Conservation (phyloP, 164 flowering plant species). For the Berberis thunbergii region DNA sequence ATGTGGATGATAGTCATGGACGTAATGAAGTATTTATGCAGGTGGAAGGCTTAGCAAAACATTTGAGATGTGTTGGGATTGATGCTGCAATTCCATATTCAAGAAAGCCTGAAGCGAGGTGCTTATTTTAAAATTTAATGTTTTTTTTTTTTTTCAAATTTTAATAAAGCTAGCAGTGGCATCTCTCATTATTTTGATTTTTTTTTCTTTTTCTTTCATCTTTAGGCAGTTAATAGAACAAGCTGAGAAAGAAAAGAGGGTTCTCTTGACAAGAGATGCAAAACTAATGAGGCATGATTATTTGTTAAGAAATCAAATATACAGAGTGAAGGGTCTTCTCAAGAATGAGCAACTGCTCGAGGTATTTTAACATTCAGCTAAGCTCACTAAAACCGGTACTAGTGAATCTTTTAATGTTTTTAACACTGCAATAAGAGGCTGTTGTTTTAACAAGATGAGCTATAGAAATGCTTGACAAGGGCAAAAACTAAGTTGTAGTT, state of each 20-base stretch:
- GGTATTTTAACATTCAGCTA: constrained; percentile 31
- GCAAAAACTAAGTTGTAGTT: too few species aligned
- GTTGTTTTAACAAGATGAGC: not conserved
- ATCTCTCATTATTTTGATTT: not conserved
- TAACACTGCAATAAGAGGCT: not conserved
- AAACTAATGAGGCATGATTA: constrained; percentile 73
- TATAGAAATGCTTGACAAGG: too few species aligned
- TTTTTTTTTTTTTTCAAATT: not conserved
- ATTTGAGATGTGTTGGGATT: too few species aligned
- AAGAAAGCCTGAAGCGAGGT: too few species aligned
- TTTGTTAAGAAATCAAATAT: constrained; percentile 64
- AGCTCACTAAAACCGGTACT: not conserved
- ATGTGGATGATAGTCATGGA: too few species aligned
- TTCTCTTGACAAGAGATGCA: constrained; percentile 84
- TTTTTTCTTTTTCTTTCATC: not conserved
- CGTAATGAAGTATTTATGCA: too few species aligned
- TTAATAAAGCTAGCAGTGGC: not conserved
- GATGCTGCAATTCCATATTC: too few species aligned
- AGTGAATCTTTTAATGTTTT: not conserved
- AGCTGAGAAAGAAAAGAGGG: constrained; percentile 73
- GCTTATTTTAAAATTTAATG: too few species aligned
- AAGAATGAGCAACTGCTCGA: constrained; percentile 90
- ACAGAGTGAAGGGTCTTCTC: constrained; percentile 68
- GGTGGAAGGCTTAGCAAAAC: too few species aligned
- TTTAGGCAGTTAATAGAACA: constrained; percentile 71